Percentiles rank a stretch among this genome's conserved stretches.
Evolutionary conservation across 768 basidiomycete genomes (phyloP).

Genomic region (Trichaptum fuscoviolaceum): DNA sequence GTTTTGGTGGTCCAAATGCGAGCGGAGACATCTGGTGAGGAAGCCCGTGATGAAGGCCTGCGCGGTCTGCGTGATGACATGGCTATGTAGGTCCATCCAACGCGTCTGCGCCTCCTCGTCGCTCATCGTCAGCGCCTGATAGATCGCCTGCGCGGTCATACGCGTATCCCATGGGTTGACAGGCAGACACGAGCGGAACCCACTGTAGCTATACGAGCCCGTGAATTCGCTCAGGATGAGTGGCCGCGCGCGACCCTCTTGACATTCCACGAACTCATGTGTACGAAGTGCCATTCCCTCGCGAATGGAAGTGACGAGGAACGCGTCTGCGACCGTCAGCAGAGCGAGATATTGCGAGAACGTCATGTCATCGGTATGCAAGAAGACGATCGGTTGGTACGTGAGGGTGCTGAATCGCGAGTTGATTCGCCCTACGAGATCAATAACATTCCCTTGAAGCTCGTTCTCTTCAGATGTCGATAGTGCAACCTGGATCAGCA

Average conservation of each 20-base stretch:
- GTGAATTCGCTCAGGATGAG: slow-evolving; percentile 86
- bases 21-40: slow-evolving; percentile 68
- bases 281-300: slow-evolving; percentile 84
- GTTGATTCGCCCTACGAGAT: slow-evolving; percentile 76
- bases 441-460: slow-evolving; percentile 64
- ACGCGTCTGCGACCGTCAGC: slow-evolving; percentile 77
- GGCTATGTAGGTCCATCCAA: slow-evolving; percentile 84
- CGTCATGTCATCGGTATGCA: slow-evolving; percentile 79
- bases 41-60: slow-evolving; percentile 79
- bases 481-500: slow-evolving; percentile 84
- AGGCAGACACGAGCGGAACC: slow-evolving; percentile 81
- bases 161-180: slow-evolving; percentile 84
- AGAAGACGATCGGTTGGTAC: slow-evolving; percentile 82
- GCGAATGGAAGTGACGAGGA: slow-evolving; percentile 76
- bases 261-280: slow-evolving; percentile 84
- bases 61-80: slow-evolving; percentile 82
- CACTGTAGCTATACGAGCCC: slow-evolving; percentile 80
- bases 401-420: slow-evolving; percentile 79
- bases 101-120: slow-evolving; percentile 66
- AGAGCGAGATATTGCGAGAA: slow-evolving; percentile 84
- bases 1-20: slow-evolving; percentile 57
- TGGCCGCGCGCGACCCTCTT: slow-evolving; percentile 60
- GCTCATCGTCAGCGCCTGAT: slow-evolving; percentile 72
- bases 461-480: slow-evolving; percentile 78
- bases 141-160: slow-evolving; percentile 78